Evolutionary conservation across 2,329 filamentous ascomycete species (phyloP).

Genomic region (Harringtonia lauricola): DNA sequence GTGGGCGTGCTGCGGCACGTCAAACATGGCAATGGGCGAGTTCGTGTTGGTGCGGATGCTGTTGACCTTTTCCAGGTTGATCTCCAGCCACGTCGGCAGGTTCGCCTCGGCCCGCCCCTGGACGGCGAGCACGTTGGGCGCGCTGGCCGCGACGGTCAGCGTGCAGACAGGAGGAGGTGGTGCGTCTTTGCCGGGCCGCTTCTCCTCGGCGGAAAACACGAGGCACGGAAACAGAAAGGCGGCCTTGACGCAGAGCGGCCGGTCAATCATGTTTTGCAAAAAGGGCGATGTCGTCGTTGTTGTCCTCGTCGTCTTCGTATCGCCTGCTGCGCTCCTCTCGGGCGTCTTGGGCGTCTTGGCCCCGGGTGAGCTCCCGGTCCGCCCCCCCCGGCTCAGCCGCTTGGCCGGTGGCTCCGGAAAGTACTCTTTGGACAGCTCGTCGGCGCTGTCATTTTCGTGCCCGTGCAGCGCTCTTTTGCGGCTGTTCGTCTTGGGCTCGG

Average conservation of each 20-base stretch:
- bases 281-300: neutral
- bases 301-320: neutral
- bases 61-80: neutral
- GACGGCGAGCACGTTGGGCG: no score
- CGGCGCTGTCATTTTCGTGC: slow-evolving; percentile 4
- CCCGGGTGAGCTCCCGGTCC: neutral
- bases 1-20: neutral
- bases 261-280: neutral
- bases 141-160: neutral
- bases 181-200: no score
- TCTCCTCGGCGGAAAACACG: neutral
- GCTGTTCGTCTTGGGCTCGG: neutral
- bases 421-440: slow-evolving; percentile 9
- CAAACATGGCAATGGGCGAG: slow-evolving; percentile 1
- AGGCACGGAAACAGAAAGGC: slow-evolving; percentile 4
- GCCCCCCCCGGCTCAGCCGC: neutral
- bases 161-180: no score
- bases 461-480: neutral
- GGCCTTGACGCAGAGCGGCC: neutral
- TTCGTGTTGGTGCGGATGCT: neutral
- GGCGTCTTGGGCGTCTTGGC: neutral
- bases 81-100: slow-evolving; percentile 2
- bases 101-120: neutral
- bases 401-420: neutral
- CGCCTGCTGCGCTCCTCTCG: neutral